phyloP scores from a whole-genome alignment of 345 rosid genomes.

The Citrus reticulata region DNA sequence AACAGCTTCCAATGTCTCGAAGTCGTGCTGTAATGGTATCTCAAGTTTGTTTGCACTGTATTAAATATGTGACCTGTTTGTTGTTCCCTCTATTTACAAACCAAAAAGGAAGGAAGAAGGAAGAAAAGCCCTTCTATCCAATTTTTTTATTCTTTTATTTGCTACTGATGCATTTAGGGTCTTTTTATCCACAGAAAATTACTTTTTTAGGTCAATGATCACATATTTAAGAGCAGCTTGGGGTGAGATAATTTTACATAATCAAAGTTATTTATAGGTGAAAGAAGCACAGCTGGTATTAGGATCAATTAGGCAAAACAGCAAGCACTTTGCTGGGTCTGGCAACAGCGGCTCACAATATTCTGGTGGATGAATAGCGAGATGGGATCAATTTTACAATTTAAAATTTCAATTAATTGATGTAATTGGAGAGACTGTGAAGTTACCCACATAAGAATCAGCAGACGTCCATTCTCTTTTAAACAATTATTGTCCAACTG shows the following conservation, averaged over 20 bases:
- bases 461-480: background rate
- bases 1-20: constrained; percentile 89
- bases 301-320: background rate
- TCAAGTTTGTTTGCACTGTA: constrained; percentile 41
- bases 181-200: background rate
- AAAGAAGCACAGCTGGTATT: background rate
- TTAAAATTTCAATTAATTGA: background rate
- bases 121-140: background rate
- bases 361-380: background rate
- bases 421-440: background rate
- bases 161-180: constrained; percentile 2
- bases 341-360: background rate
- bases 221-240: background rate
- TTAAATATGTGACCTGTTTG: constrained; percentile 28
- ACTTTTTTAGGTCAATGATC: background rate
- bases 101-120: constrained; percentile 6
- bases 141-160: background rate
- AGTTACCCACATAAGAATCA: background rate
- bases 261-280: background rate
- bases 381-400: background rate
- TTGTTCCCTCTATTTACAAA: background rate
- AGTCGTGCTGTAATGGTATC: constrained; percentile 94
- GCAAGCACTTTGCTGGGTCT: background rate
- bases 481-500: background rate
- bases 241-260: background rate